Evolutionary conservation across 2,329 filamentous ascomycete species (phyloP).

Genomic region (Ophiocordyceps australis): DNA sequence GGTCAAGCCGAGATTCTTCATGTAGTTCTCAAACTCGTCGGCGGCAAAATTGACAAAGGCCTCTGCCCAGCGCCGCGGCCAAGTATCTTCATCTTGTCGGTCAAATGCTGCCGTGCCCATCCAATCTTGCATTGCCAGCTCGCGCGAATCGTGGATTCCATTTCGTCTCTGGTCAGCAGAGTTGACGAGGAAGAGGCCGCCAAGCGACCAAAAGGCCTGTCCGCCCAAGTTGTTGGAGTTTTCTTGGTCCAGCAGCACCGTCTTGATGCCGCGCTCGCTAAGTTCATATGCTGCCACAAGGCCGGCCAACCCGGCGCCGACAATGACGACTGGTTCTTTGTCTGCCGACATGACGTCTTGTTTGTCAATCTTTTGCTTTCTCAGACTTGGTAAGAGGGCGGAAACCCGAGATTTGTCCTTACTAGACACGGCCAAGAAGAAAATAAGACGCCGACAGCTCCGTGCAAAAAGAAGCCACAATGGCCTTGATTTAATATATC

Average conservation of each 20-base stretch:
- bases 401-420: no score
- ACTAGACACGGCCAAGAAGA: no score
- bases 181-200: conserved; percentile 41
- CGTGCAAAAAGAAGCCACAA: no score
- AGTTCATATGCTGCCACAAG: conserved; percentile 41
- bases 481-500: no score
- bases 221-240: conserved; percentile 36
- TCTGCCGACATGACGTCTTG: neutral
- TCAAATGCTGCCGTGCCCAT: conserved; percentile 38
- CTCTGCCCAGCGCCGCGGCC: conserved; percentile 43
- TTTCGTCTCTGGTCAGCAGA: conserved; percentile 35
- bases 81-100: conserved; percentile 33
- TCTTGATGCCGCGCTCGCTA: conserved; percentile 26
- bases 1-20: conserved; percentile 30
- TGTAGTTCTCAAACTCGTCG: conserved; percentile 38
- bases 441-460: no score
- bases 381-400: no score
- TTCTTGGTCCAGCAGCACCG: conserved; percentile 39
- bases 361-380: no score
- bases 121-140: conserved; percentile 41
- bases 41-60: conserved; percentile 44
- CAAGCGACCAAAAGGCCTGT: conserved; percentile 46
- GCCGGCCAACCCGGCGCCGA: conserved; percentile 39
- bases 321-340: conserved; percentile 27
- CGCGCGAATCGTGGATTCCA: conserved; percentile 38